These are phyloP conservation scores for Phytophthora litchii DNA, from an alignment of 352 stramenopile species.

Conservation along the genomic window DNA sequence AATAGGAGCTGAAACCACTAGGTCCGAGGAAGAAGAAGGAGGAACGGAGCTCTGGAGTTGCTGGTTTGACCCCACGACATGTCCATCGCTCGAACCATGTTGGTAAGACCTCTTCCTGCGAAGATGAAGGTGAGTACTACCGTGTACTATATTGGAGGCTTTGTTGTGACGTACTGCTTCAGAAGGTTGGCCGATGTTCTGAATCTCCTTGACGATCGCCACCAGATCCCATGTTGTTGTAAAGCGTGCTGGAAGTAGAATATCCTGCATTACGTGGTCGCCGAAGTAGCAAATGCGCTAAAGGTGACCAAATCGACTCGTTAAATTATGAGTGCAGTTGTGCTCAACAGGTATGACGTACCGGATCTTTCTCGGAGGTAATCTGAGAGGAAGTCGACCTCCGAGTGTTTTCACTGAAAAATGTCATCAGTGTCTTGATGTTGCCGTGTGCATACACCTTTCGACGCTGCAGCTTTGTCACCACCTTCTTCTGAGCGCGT, in stretches of 20 bases:
- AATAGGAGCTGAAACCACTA: constrained; percentile 45
- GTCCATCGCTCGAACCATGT: constrained; percentile 34
- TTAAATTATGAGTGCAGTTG: not conserved
- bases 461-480: constrained; percentile 35
- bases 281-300: constrained; percentile 63
- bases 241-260: constrained; percentile 39
- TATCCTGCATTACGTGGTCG: constrained; percentile 56
- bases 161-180: constrained; percentile 32
- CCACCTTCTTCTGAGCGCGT: constrained; percentile 30
- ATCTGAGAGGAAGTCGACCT: constrained; percentile 6
- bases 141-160: not conserved
- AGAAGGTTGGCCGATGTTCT: constrained; percentile 38
- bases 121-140: not conserved
- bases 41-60: constrained; percentile 36
- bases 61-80: constrained; percentile 18
- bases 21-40: constrained; percentile 63
- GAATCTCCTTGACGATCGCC: constrained; percentile 56
- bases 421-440: constrained; percentile 39
- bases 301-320: not conserved
- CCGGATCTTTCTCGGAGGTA: constrained; percentile 21
- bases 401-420: constrained; percentile 35
- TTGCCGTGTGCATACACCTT: constrained; percentile 58
- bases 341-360: constrained; percentile 1
- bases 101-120: constrained; percentile 18
- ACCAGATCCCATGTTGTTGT: constrained; percentile 50